Base-by-base conservation (phyloP, 2,329 filamentous ascomycete genomes). In the Thermoascus crustaceus region DNA sequence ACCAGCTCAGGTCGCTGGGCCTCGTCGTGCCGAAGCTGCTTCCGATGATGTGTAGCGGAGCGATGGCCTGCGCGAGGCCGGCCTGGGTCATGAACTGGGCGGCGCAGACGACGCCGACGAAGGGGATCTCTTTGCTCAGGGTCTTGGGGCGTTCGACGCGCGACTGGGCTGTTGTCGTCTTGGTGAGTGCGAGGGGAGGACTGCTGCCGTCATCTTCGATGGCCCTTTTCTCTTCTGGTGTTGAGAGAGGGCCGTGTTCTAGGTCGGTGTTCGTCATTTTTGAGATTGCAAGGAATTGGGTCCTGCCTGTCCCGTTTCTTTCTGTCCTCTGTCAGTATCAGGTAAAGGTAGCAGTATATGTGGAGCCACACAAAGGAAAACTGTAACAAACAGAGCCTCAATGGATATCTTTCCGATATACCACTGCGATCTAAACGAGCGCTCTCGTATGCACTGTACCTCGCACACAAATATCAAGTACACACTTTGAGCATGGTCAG, bases 1-100 rank as follows among this genome's bases (percentile, higher is more conserved):
- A 67, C 74, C 76, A 79, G 30, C 64, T 67, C 9, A 76, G 55
- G n/a, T 67, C 52, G 6, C 66, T 67, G 0, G 58, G 52, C 8
- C 65, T 60, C 3, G 49, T 58, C 30, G 69, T 54, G 10, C 58
- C 57, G 41, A 76, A 75, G 30, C 57, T 63, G 8, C 50, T 44
- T 11, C 67, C 70, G 34, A 76, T 70, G 21, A 68, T 61, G 32
- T 57, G 58, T 1, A 74, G 55, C 6, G 72, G 67, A 5, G 71
- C 60, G 19, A 78, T 53, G 3, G 61, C 62, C 40, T 68, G 61
- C 3, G 62, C 66, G 3, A 75, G 60, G n/a, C 64, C 66, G 0
- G 63, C 62, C 43, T 71, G 66, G 20, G 68, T 70, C 41, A 69
- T 60, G 43, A 64, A 57, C 30, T 63, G 60, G 8, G 56, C 53